Evolutionary conservation across 495 filamentous ascomycete species (phyloP).

Genomic region (Podospora pseudopauciseta): DNA sequence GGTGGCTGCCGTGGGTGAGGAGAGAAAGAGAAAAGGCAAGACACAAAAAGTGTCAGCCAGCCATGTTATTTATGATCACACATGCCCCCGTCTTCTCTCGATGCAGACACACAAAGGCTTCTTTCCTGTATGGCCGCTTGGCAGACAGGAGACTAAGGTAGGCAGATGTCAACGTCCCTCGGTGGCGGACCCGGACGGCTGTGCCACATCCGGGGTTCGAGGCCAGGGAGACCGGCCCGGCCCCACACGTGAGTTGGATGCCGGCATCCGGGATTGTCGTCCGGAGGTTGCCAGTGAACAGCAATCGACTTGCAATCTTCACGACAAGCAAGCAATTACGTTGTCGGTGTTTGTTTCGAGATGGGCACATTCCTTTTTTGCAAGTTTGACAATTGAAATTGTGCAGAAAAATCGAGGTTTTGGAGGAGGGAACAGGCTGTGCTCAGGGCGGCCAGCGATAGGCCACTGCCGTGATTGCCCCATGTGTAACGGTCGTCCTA

Average conservation of each 20-base stretch:
- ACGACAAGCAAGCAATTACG: no score
- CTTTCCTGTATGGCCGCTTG: not conserved
- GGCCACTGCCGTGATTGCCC: not conserved
- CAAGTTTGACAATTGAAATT: not conserved
- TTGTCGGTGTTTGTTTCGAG: no score
- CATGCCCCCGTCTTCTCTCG: not conserved
- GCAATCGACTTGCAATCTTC: no score
- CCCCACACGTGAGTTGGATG: not conserved
- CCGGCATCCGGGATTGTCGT: not conserved
- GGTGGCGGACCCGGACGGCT: slow-evolving; percentile 2
- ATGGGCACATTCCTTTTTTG: no score
- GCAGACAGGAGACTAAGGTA: not conserved
- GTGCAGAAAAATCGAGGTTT: not conserved
- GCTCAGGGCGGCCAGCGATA: not conserved
- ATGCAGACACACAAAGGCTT: not conserved
- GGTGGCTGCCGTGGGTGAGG: slow-evolving; percentile 10
- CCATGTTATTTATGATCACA: not conserved
- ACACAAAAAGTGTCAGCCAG: not conserved
- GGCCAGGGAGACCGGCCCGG: slow-evolving; percentile 1
- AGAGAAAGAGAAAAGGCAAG: slow-evolving; percentile 2
- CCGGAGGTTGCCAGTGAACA: no score
- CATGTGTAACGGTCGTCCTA: not conserved
- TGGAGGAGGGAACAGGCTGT: not conserved
- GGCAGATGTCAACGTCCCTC: not conserved
- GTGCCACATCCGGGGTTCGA: not conserved